A percentile compares a stretch with the other conserved stretches of the same genome.
Conservation (phyloP, 1,139 yeast species). For the Yamadazyma jaroonii region DNA sequence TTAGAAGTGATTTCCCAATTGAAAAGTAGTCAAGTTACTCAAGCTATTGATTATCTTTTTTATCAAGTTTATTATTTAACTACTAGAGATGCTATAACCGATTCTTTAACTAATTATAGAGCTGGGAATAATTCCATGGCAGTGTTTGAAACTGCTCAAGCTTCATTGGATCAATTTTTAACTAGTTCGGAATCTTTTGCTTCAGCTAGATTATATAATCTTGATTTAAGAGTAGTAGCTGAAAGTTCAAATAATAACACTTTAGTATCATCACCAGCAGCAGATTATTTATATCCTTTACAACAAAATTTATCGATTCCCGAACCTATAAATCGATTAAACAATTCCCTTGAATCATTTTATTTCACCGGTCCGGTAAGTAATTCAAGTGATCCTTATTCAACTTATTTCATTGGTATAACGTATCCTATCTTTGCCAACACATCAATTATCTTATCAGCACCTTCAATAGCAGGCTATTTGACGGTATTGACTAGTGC, state of each 20-base stretch:
- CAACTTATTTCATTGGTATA: slow-evolving; percentile 48
- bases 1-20: slow-evolving; percentile 75
- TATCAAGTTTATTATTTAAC: slow-evolving; percentile 74
- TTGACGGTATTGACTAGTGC: slow-evolving; percentile 66
- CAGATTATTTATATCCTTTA: slow-evolving; percentile 53
- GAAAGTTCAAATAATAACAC: slow-evolving; percentile 30
- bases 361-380: slow-evolving; percentile 60
- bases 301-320: slow-evolving; percentile 46
- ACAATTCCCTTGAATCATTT: slow-evolving; percentile 26
- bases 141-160: slow-evolving; percentile 41
- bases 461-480: slow-evolving; percentile 68
- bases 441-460: slow-evolving; percentile 61
- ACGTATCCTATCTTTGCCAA: slow-evolving; percentile 73
- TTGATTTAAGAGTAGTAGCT: slow-evolving; percentile 39
- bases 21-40: slow-evolving; percentile 76
- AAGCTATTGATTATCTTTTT: slow-evolving; percentile 58
- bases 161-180: slow-evolving; percentile 55
- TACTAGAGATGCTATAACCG: slow-evolving; percentile 56
- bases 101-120: slow-evolving; percentile 57
- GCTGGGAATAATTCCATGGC: slow-evolving; percentile 65
- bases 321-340: slow-evolving; percentile 15
- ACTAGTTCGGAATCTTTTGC: slow-evolving; percentile 61
- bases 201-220: slow-evolving; percentile 68
- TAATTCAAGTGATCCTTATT: slow-evolving; percentile 31
- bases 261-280: slow-evolving; percentile 25